These are phyloP conservation scores for Intubia oerlemansii DNA, from an alignment of 2,329 filamentous ascomycete species.

Conservation along the genomic window DNA sequence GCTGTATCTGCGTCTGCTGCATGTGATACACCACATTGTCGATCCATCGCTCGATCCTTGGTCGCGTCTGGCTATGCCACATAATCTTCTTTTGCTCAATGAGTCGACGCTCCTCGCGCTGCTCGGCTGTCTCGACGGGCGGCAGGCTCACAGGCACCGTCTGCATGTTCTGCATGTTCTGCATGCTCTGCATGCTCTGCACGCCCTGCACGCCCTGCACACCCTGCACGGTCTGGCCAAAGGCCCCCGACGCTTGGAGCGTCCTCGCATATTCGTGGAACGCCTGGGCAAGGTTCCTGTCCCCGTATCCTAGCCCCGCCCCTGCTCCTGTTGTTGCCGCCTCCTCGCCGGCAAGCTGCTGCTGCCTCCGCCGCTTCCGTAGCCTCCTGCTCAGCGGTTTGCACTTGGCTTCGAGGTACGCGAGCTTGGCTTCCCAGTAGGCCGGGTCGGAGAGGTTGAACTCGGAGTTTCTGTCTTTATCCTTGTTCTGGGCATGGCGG, in stretches of 20 bases:
- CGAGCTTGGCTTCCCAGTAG: constrained; percentile 5
- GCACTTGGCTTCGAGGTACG: constrained; percentile 4
- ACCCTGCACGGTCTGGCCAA: constrained; percentile 1
- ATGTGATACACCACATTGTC: too few relatives aligned
- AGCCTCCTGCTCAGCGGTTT: constrained; percentile 4
- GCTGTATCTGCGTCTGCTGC: too few relatives aligned
- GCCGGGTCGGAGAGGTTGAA: constrained; percentile 2
- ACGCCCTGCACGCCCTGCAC: too few relatives aligned
- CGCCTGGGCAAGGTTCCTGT: background rate
- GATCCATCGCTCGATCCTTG: too few relatives aligned
- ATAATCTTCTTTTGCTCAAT: too few relatives aligned
- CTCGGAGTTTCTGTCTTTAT: too few relatives aligned
- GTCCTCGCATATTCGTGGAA: background rate
- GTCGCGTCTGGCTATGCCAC: too few relatives aligned
- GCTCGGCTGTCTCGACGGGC: too few relatives aligned
- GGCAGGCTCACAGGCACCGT: background rate
- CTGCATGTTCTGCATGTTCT: background rate
- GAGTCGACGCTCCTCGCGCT: too few relatives aligned
- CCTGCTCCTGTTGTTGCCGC: background rate
- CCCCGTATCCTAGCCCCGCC: constrained; percentile 1
- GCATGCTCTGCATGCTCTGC: too few relatives aligned
- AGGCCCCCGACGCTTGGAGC: too few relatives aligned
- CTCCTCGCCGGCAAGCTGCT: background rate
- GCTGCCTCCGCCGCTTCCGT: constrained; percentile 2
- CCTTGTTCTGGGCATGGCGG: too few relatives aligned